Percentiles rank a stretch among this genome's conserved stretches.
Evolutionary conservation across 192 early-diverging fungal genomes (phyloP).

Genomic region (Backusella sp.): DNA sequence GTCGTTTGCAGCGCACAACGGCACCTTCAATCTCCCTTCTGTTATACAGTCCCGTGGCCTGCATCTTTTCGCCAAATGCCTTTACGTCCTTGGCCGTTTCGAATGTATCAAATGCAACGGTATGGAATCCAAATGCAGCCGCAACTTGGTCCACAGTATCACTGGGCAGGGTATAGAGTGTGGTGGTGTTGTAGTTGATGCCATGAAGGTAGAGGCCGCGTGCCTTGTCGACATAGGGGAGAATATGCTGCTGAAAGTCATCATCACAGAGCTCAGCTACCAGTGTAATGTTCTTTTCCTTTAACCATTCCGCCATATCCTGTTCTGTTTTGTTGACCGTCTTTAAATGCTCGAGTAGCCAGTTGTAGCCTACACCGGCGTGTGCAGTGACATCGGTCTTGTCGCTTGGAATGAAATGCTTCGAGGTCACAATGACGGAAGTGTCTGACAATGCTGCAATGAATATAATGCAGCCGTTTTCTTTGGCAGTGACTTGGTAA

Average conservation of each 20-base stretch:
- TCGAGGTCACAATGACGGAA: constrained; percentile 81
- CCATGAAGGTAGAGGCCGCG: constrained; percentile 92
- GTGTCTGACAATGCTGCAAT: constrained; percentile 62
- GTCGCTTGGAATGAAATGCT: constrained; percentile 64
- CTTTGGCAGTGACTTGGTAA: constrained; percentile 92
- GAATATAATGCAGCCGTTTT: constrained; percentile 96
- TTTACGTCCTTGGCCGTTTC: constrained; percentile 62
- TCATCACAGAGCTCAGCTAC: constrained; percentile 94
- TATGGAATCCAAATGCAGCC: constrained; percentile 69
- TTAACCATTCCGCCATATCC: constrained; percentile 76
- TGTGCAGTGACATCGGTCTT: constrained; percentile 36
- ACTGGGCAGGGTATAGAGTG: constrained; percentile 72
- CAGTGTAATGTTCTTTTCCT: constrained; percentile 72
- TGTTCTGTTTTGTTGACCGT: constrained; percentile 49
- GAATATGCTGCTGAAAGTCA: constrained; percentile 92
- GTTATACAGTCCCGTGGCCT: constrained; percentile 61
- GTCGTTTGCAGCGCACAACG: constrained; percentile 75
- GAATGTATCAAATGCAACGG: constrained; percentile 51
- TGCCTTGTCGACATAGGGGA: constrained; percentile 76
- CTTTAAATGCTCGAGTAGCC: constrained; percentile 69
- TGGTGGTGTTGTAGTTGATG: constrained; percentile 76
- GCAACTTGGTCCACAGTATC: constrained; percentile 62
- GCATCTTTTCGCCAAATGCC: constrained; percentile 65
- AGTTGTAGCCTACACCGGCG: constrained; percentile 63
- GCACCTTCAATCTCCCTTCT: constrained; percentile 86